These are phyloP conservation scores for Yueomyces sp. DNA, from an alignment of 805 yeast genomes.

Conservation along the genomic window DNA sequence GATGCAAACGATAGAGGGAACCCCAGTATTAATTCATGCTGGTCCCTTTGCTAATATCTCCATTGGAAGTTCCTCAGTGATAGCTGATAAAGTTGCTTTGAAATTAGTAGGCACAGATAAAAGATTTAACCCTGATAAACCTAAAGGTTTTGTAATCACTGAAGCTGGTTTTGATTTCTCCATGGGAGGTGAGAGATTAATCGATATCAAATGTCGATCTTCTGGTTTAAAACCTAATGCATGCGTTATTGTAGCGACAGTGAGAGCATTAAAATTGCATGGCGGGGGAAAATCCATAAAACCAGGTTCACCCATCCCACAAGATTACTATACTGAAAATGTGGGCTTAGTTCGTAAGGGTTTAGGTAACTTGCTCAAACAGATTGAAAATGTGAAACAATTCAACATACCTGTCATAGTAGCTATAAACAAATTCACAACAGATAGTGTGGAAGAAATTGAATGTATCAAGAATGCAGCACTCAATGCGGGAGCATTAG, in stretches of 20 bases:
- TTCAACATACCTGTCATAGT: constrained; percentile 90
- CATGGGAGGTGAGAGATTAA: constrained; percentile 97
- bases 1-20: constrained; percentile 96
- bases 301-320: constrained; percentile 81
- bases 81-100: constrained; percentile 87
- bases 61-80: constrained; percentile 89
- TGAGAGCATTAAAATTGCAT: constrained; percentile 90
- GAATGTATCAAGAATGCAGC: constrained; percentile 71
- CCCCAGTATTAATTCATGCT: constrained; percentile 95
- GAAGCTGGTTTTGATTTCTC: constrained; percentile 99
- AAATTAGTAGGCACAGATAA: constrained; percentile 67
- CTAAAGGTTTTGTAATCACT: constrained; percentile 76
- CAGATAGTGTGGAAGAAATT: constrained; percentile 73
- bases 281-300: constrained; percentile 97
- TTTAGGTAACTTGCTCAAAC: constrained; percentile 80
- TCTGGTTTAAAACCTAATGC: constrained; percentile 82
- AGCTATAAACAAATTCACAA: constrained; percentile 78
- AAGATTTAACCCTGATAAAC: constrained; percentile 24
- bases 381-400: constrained; percentile 69
- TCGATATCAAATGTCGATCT: constrained; percentile 89
- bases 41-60: constrained; percentile 98
- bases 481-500: constrained; percentile 80
- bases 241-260: constrained; percentile 90
- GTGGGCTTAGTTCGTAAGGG: constrained; percentile 67
- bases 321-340: constrained; percentile 69